Percentiles rank a stretch among this genome's conserved stretches.
These are phyloP conservation scores for Starmerella bacillaris DNA, from an alignment of 805 yeast genomes.

Conservation along the genomic window DNA sequence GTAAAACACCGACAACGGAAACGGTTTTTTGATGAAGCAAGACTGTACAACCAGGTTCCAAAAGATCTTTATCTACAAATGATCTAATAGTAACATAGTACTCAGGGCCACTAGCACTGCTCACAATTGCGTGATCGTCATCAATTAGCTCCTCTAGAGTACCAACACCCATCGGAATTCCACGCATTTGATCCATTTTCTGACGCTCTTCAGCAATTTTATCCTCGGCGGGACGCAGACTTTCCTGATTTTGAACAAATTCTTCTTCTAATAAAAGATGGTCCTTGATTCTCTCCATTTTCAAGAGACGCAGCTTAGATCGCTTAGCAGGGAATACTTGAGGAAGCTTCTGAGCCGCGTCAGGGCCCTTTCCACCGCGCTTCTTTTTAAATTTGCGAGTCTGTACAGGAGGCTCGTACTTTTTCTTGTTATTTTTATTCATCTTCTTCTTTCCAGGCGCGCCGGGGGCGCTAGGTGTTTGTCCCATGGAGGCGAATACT, in stretches of 20 bases:
- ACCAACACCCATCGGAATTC: slow-evolving; percentile 91
- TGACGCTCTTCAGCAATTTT: slow-evolving; percentile 91
- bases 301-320: slow-evolving; percentile 74
- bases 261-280: slow-evolving; percentile 89
- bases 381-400: slow-evolving; percentile 71
- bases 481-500: slow-evolving; percentile 16
- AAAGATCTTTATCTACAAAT: slow-evolving; percentile 85
- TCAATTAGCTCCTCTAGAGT: slow-evolving; percentile 93
- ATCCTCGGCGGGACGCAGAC: slow-evolving; percentile 88
- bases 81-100: slow-evolving; percentile 90
- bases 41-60: slow-evolving; percentile 95
- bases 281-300: slow-evolving; percentile 92
- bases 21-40: slow-evolving; percentile 89
- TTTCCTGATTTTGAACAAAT: slow-evolving; percentile 86
- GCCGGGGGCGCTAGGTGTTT: slow-evolving; percentile 18
- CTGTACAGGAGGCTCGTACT: slow-evolving; percentile 93
- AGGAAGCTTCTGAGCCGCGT: slow-evolving; percentile 75
- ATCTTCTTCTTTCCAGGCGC: slow-evolving; percentile 17
- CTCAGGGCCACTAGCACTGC: slow-evolving; percentile 90
- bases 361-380: slow-evolving; percentile 70
- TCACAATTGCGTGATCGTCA: slow-evolving; percentile 96
- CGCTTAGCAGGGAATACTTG: slow-evolving; percentile 80
- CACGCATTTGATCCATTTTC: slow-evolving; percentile 87
- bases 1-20: slow-evolving; percentile 92
- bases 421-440: slow-evolving; percentile 49